phyloP scores from a whole-genome alignment of 1,284 basidiomycete genomes.

The Puccinia hordei region DNA sequence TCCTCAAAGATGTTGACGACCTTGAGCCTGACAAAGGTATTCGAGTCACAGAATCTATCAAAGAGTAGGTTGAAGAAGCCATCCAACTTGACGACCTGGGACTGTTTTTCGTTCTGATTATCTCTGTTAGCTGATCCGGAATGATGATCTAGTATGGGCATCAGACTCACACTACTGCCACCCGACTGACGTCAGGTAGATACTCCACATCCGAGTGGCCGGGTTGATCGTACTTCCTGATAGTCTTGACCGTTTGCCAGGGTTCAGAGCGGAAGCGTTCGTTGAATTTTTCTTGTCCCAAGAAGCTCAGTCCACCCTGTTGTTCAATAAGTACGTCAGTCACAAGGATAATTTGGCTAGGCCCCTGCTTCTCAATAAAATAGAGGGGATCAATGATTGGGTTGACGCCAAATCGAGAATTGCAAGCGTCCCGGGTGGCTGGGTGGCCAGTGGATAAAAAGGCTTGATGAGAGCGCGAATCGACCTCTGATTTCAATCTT shows the following conservation, averaged over 20 bases:
- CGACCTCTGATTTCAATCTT: not conserved
- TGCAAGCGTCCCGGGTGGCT: too few species aligned
- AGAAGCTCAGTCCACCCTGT: slow-evolving; percentile 33
- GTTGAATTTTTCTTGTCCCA: slow-evolving; percentile 15
- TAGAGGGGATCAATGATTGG: not conserved
- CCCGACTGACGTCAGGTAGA: slow-evolving; percentile 1
- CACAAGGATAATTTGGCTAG: not conserved
- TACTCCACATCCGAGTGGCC: slow-evolving; percentile 26
- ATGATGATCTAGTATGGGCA: too few species aligned
- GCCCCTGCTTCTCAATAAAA: not conserved
- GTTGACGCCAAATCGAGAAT: not conserved
- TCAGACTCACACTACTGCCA: slow-evolving; percentile 38
- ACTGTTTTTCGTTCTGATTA: too few species aligned
- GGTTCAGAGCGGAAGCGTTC: slow-evolving; percentile 28
- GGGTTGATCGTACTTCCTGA: slow-evolving; percentile 31
- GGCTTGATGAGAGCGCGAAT: not conserved
- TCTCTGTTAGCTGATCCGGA: too few species aligned
- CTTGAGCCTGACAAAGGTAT: too few species aligned
- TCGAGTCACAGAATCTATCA: too few species aligned
- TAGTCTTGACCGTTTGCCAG: slow-evolving; percentile 42
- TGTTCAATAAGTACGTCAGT: slow-evolving; percentile 44
- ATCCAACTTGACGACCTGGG: too few species aligned
- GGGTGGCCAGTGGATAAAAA: not conserved
- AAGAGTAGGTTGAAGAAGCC: too few species aligned
- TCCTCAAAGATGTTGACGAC: too few species aligned